Evolutionary conservation across 1,284 basidiomycete species (phyloP).

Genomic region (Cutaneotrichosporon daszewskae): DNA sequence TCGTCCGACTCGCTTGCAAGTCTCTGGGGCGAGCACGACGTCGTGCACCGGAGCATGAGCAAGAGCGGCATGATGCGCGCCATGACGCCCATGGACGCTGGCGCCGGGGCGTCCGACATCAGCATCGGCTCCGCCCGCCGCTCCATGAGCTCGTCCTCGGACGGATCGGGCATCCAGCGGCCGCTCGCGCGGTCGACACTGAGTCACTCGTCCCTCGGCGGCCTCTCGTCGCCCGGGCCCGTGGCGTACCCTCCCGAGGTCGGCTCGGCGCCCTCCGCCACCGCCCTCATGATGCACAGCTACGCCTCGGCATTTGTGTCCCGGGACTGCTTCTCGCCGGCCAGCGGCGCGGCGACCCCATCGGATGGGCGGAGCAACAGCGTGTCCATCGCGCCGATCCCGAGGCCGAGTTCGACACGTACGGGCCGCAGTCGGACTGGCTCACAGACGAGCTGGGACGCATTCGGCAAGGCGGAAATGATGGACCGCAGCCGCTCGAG

Average conservation of each 20-base stretch:
- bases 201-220: conserved; percentile 36
- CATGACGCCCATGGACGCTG: conserved; percentile 26
- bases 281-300: conserved; percentile 29
- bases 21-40: conserved; percentile 27
- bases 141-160: conserved; percentile 18
- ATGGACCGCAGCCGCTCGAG: conserved; percentile 9
- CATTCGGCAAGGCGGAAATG: conserved; percentile 33
- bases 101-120: neutral
- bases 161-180: conserved; percentile 12
- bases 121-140: conserved; percentile 4
- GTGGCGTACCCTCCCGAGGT: conserved; percentile 22
- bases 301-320: conserved; percentile 38
- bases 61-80: conserved; percentile 20
- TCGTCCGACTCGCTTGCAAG: conserved; percentile 27
- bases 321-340: conserved; percentile 12
- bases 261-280: conserved; percentile 35
- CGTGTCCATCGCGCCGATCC: conserved; percentile 2
- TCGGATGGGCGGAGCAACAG: conserved; percentile 1
- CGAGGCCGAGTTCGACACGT: conserved; percentile 15
- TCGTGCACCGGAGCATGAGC: conserved; percentile 14
- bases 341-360: conserved; percentile 9
- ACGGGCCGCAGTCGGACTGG: conserved; percentile 24
- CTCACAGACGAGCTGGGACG: conserved; percentile 40
- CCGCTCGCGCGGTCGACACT: conserved; percentile 27
- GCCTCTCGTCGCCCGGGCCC: conserved; percentile 13